A percentile compares a stretch with the other conserved stretches of the same genome.
Evolutionary conservation across 2,329 filamentous ascomycete genomes (phyloP).

Genomic region (Claviceps capensis): DNA sequence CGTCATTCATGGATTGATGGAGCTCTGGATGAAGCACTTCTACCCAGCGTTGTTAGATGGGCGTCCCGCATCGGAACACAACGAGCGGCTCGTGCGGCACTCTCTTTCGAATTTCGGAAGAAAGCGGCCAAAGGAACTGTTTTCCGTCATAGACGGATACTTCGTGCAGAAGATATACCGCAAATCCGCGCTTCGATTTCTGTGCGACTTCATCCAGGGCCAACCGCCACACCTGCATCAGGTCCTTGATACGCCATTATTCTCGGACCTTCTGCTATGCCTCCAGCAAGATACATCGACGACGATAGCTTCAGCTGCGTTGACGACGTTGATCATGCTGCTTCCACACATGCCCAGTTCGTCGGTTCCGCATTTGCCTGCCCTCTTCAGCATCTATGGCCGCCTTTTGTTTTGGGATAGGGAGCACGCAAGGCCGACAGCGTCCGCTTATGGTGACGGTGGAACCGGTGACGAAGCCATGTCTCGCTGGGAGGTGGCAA

Average conservation of each 20-base stretch:
- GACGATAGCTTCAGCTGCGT: constrained; percentile 58
- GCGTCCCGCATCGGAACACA: constrained; percentile 26
- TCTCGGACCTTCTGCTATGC: constrained; percentile 58
- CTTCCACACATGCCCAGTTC: constrained; percentile 67
- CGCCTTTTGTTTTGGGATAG: constrained; percentile 67
- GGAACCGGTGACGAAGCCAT: constrained; percentile 25
- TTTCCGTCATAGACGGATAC: constrained; percentile 50
- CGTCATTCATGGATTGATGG: constrained; percentile 42
- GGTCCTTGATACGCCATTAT: constrained; percentile 57
- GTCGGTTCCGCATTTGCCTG: constrained; percentile 52
- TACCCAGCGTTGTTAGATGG: constrained; percentile 23
- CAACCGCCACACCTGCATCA: constrained; percentile 70
- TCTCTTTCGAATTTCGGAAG: constrained; percentile 49
- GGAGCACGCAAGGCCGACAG: constrained; percentile 28
- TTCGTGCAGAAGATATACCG: constrained; percentile 52
- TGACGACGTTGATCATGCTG: constrained; percentile 69
- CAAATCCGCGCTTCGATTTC: constrained; percentile 48
- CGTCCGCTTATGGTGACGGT: constrained; percentile 12
- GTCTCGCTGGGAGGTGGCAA: constrained; percentile 47
- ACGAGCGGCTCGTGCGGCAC: constrained; percentile 36
- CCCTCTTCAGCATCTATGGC: constrained; percentile 70
- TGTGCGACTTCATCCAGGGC: constrained; percentile 59
- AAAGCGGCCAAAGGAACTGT: constrained; percentile 56
- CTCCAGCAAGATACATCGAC: constrained; percentile 68
- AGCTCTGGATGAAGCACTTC: constrained; percentile 41